Evolutionary conservation across 2,329 filamentous ascomycete species (phyloP), one percentile per base, ranked within the genome.

Genomic region (Hymenoscyphus scutula): DNA sequence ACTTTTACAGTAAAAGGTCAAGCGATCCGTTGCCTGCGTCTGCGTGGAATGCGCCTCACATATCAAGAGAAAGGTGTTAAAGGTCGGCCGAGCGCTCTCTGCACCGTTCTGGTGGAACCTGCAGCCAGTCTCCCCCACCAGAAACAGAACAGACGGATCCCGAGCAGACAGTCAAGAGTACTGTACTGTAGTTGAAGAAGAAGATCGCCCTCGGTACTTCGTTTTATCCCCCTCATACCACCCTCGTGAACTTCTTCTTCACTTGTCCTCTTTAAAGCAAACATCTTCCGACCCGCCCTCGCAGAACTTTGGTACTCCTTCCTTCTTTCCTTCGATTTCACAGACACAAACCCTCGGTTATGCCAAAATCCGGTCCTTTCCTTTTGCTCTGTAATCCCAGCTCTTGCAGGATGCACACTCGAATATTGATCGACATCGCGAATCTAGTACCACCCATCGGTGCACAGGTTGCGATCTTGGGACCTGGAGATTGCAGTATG

Each of bases 31-130:
- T 25, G 23, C n/a, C n/a, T n/a, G n/a, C n/a, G 45, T 13, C n/a
- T 51, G 45, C 45, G 45, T 51, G 45, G 45, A 51, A 51, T 51
- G 45, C 45, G 45, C 19, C 45, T 51, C n/a, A 23, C 19, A 23
- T 51, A 51, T 51, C 45, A 51, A 29, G n/a, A 48, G n/a, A 29
- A 7, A 48, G n/a, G 8, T 48, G 45, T 51, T 25, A 51, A 23
- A 51, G 45, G 23, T 51, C 45, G 19, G 45, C 19, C 45, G 45
- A 51, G 23, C n/a, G 19, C 23, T 51, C 45, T 51, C 45, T 51
- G 45, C 45, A 51, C 45, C 45, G 45, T 51, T 51, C 45, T 51
- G 10, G 45, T 51, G 19, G n/a, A 51, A 51, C 45, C 45, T 51
- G 45, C 19, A 11, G 4, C 45, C 19, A 51, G 45, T 23, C 15